Conservation (phyloP, 805 yeast genomes). For the Tanozyma kutaoensis region DNA sequence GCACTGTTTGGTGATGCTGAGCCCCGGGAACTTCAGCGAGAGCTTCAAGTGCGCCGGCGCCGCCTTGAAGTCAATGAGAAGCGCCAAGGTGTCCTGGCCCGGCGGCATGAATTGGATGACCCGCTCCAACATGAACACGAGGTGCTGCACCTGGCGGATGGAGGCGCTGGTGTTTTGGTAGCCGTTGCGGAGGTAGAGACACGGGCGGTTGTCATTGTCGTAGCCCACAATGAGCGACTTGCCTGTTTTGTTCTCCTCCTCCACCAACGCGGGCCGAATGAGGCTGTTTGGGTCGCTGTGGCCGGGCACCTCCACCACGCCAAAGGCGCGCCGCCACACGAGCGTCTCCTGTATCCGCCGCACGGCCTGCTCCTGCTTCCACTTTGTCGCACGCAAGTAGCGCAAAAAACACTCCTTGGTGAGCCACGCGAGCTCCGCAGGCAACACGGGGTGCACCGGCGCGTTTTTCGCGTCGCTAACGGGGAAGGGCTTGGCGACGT, state of each 20-base stretch:
- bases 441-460: slow-evolving; percentile 8
- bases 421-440: slow-evolving; percentile 77
- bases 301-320: slow-evolving; percentile 46
- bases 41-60: slow-evolving; percentile 47
- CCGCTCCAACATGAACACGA: slow-evolving; percentile 85
- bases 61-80: slow-evolving; percentile 84
- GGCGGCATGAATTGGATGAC: slow-evolving; percentile 92
- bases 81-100: slow-evolving; percentile 89
- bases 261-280: slow-evolving; percentile 30
- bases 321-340: slow-evolving; percentile 92
- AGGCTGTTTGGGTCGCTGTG: slow-evolving; percentile 24
- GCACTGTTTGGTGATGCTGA: slow-evolving; percentile 82
- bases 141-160: slow-evolving; percentile 87
- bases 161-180: slow-evolving; percentile 90
- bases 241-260: slow-evolving; percentile 77
- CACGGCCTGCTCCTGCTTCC: slow-evolving; percentile 64
- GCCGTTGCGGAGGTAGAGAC: slow-evolving; percentile 85
- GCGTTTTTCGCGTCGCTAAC: slow-evolving; percentile 13
- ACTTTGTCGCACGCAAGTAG: slow-evolving; percentile 87
- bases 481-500: slow-evolving; percentile 13
- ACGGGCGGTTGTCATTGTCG: slow-evolving; percentile 84
- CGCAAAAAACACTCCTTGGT: slow-evolving; percentile 85
- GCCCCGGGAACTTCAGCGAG: slow-evolving; percentile 75
- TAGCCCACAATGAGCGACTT: slow-evolving; percentile 86
- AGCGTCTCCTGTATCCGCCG: slow-evolving; percentile 64